Base-by-base conservation (phyloP, 805 yeast genomes). In the Pachysolen tannophilus region DNA sequence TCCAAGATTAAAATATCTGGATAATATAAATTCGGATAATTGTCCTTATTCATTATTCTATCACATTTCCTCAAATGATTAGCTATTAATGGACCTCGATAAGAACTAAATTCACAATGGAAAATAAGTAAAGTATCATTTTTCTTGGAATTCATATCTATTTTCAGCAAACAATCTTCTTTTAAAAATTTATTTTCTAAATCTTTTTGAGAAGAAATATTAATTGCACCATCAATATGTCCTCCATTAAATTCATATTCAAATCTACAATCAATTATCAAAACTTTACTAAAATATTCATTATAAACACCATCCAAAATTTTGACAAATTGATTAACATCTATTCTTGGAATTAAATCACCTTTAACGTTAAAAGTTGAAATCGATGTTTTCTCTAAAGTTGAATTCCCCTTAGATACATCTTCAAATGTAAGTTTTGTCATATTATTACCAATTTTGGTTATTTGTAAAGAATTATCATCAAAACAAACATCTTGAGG, bases 61-160 rank as follows among this genome's bases (percentile, higher is more conserved):
- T 92, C 98, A 47, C 82, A 72, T 40, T 79, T 79, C 41, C 98
- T 66, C 38, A 92, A 67, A 53, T 86, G 87, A 35, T 77, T 65
- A 1, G 97, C 97, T 82, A 92, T 75, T 32, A 81, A 63, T 5
- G 98, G 98, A n/a, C 97, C 95, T 40, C 98, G 68, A 53, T 81
- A 85, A 5, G 94, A 75, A 26, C 94, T 81, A 55, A 86, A 90
- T 58, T 92, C 98, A 60, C 98, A 92, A 58, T 92, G 97, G 63
- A 92, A 90, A 8, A 92, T 67, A 5, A 90, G 55, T 37, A 92
- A 60, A 15, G 65, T 65, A 14, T 62, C 65, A 27, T 46, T 50
- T 15, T 46, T 18, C 42, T 40, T 9, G 11, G 26, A 27, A 8
- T 14, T 14, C 14, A 25, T 25, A 11, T 28, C 16, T 13, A 14